phyloP scores from a whole-genome alignment of 352 stramenopile species.

The Globisporangium recalcitrans region DNA sequence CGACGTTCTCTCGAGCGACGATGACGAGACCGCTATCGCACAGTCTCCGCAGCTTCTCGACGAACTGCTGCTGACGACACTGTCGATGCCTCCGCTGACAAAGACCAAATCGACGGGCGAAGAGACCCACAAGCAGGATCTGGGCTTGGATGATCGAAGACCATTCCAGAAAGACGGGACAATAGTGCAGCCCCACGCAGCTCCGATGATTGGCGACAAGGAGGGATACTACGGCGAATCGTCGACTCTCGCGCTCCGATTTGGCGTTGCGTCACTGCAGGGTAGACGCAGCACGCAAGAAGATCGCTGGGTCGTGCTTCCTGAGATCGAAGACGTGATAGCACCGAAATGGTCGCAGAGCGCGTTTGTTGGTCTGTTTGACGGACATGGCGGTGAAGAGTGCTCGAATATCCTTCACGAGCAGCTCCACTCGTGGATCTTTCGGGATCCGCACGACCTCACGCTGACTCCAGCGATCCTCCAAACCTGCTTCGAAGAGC shows the following conservation, averaged over 20 bases:
- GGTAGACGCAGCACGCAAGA: slow-evolving; percentile 69
- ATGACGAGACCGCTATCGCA: slow-evolving; percentile 55
- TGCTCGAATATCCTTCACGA: slow-evolving; percentile 70
- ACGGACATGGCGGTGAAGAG: slow-evolving; percentile 76
- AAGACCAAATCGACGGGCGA: slow-evolving; percentile 18
- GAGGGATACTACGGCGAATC: slow-evolving; percentile 42
- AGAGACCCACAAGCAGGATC: neutral
- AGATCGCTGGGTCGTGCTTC: slow-evolving; percentile 62
- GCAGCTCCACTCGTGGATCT: slow-evolving; percentile 67
- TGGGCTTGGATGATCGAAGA: neutral
- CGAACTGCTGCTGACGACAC: slow-evolving; percentile 65
- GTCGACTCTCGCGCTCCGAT: slow-evolving; percentile 25
- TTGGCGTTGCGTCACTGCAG: slow-evolving; percentile 52
- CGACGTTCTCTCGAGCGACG: slow-evolving; percentile 41
- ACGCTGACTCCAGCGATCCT: slow-evolving; percentile 24
- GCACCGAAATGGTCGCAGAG: slow-evolving; percentile 18
- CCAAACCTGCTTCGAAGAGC: slow-evolving; percentile 45
- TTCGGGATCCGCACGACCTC: slow-evolving; percentile 27
- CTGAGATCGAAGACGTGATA: slow-evolving; percentile 21
- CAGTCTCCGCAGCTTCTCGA: slow-evolving; percentile 68
- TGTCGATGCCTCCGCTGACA: slow-evolving; percentile 58
- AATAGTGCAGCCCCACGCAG: neutral
- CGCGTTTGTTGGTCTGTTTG: slow-evolving; percentile 74
- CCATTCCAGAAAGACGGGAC: neutral
- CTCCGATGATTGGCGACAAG: slow-evolving; percentile 13